Evolutionary conservation across 1,284 basidiomycete species (phyloP).

Genomic region (Cutaneotrichosporon mucoides): DNA sequence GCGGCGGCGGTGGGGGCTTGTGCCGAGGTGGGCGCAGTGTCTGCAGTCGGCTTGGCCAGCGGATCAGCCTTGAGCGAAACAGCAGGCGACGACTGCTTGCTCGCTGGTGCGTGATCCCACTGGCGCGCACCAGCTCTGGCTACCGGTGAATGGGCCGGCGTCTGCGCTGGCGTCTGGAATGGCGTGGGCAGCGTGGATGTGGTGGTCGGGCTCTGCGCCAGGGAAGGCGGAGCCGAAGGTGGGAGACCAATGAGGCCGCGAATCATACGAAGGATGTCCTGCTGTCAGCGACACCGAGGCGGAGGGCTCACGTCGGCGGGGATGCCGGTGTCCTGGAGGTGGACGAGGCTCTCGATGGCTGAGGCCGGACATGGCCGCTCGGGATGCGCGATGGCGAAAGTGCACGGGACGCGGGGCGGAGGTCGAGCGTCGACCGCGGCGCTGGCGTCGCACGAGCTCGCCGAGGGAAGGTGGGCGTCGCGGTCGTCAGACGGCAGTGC

Average conservation of each 20-base stretch:
- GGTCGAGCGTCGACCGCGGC: background rate
- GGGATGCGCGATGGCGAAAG: background rate
- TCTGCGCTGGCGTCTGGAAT: background rate
- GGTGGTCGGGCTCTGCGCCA: no score
- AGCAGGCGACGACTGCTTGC: no score
- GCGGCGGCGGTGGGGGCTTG: no score
- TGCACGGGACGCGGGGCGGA: background rate
- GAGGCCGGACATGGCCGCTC: background rate
- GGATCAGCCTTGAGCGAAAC: no score
- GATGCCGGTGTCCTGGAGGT: background rate
- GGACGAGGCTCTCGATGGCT: background rate
- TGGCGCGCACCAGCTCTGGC: no score
- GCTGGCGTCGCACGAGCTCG: background rate
- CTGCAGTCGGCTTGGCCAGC: no score
- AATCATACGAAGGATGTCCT: conserved; percentile 2
- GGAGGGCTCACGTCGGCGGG: background rate
- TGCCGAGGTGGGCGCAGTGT: no score
- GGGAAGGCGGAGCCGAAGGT: no score
- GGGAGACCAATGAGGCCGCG: background rate
- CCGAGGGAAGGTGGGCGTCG: background rate
- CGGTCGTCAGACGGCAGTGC: no score
- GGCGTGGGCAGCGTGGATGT: background rate
- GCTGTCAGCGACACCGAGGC: background rate
- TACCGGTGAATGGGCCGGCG: background rate
- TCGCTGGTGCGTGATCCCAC: no score